Base-by-base conservation (phyloP, 495 filamentous ascomycete genomes). In the Opeltia flavorubescens region DNA sequence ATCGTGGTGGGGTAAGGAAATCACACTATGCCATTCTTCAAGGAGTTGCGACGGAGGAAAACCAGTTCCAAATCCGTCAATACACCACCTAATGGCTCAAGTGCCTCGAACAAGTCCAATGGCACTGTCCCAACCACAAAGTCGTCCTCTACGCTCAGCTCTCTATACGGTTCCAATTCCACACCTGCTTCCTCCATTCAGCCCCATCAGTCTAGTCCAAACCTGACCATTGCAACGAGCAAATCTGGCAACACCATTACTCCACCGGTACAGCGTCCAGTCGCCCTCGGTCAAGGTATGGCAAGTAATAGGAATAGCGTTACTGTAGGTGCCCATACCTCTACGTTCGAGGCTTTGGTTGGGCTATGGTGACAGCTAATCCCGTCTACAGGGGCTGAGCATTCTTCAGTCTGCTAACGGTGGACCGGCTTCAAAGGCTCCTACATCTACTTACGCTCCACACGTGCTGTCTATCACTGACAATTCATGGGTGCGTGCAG, bases 381-480 rank as follows among this genome's bases (percentile, higher is more conserved):
- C 38, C 17, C 13, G 39, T 26, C 24, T n/a, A 29, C 48, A 55
- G 52, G 58, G 74, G 66, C 17, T 57, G 72, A 55, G 35, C 13
- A 43, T 47, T 21, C 13, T 12, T 13, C 49, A 76, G 2, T 78
- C 82, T 20, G 59, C 71, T 44, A 72, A 74, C 55, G 66, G 70
- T 28, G 69, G 59, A 44, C 63, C 61, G 42, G 66, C 66, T 28
- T 66, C 76, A 41, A 66, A 69, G 43, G 62, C 71, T 44, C 74
- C 74, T 2, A 71, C 76, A 8, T 93, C 87, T 17, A 77, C 80
- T 40, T 88, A 83, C 62, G 83, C 84, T 21, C 88, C 87, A 11
- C 71, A 76, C 46, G 73, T 95, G 17, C 59, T 79, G 11, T 91
- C 85, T 21, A 67, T 94, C 18, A 69, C 76, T 17, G 86, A 95